phyloP scores from a whole-genome alignment of 257 asterid genomes.

The Datura wrightii region DNA sequence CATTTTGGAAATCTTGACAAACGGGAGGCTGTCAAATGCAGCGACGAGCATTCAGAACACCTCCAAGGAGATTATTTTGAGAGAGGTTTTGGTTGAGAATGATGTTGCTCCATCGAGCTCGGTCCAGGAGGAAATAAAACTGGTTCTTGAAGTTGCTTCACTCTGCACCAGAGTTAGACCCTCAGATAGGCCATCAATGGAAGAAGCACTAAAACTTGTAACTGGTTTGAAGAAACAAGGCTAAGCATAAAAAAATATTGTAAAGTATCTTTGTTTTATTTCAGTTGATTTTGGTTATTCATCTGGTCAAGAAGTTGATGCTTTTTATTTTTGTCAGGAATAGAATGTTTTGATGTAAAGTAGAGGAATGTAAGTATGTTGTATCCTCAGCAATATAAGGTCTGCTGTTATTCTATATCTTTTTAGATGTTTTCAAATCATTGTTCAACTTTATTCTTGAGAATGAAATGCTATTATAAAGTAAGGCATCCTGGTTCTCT shows the following conservation, averaged over 20 bases:
- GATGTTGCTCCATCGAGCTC: conserved; percentile 45
- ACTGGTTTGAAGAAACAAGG: conserved; percentile 45
- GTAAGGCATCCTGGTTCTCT: no score
- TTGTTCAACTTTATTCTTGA: conserved; percentile 18
- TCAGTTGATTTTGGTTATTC: conserved; percentile 9
- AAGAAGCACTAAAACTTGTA: conserved; percentile 61
- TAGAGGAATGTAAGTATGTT: conserved; percentile 27
- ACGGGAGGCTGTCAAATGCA: conserved; percentile 56
- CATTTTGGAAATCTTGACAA: conserved; percentile 63
- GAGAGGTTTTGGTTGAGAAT: conserved; percentile 57
- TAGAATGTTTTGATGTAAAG: conserved; percentile 17
- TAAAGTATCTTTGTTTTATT: conserved; percentile 2
- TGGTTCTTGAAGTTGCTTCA: conserved; percentile 67
- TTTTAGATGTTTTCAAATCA: neutral
- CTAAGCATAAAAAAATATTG: conserved; percentile 22
- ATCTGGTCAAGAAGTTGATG: conserved; percentile 14
- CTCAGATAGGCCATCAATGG: conserved; percentile 65
- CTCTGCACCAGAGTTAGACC: conserved; percentile 65
- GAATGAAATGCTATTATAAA: conserved; percentile 2
- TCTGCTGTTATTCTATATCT: neutral
- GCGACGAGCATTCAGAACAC: conserved; percentile 37
- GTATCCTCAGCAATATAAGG: conserved; percentile 12
- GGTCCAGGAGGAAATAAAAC: conserved; percentile 50
- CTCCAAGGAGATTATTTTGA: conserved; percentile 55
- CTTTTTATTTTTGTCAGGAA: neutral